Evolutionary conservation across 2,329 filamentous ascomycete species (phyloP).

Genomic region (Xylaria digitata): DNA sequence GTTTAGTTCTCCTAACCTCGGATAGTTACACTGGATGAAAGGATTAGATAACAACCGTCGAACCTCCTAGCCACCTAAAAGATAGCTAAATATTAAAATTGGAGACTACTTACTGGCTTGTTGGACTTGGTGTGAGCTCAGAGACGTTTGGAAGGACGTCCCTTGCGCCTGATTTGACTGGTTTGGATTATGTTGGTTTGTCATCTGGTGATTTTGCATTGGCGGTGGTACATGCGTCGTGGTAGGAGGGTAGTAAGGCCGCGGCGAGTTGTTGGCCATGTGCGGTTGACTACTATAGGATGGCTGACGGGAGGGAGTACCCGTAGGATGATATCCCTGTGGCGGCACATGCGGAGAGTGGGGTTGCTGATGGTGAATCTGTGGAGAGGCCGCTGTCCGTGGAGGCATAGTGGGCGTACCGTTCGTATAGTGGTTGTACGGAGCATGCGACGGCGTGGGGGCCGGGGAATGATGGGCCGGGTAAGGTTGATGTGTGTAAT

Average conservation of each 20-base stretch:
- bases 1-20: constrained; percentile 7
- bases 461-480: constrained; percentile 46
- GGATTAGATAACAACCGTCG: neutral
- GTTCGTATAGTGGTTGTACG: constrained; percentile 49
- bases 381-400: constrained; percentile 49
- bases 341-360: constrained; percentile 47
- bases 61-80: neutral
- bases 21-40: constrained; percentile 7
- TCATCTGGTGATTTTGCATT: constrained; percentile 43
- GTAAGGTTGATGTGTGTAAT: constrained; percentile 45
- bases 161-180: constrained; percentile 30
- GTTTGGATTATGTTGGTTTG: constrained; percentile 38
- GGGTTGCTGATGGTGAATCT: constrained; percentile 47
- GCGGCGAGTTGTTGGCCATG: constrained; percentile 43
- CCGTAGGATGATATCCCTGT: constrained; percentile 45
- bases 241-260: constrained; percentile 45
- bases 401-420: constrained; percentile 44
- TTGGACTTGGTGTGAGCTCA: constrained; percentile 49
- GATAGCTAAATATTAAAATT: neutral
- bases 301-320: constrained; percentile 46
- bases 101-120: constrained; percentile 44
- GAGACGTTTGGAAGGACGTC: constrained; percentile 48
- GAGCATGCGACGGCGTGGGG: constrained; percentile 45
- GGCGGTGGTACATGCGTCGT: constrained; percentile 43
- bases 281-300: constrained; percentile 47